Conservation (phyloP, 106 monocot species). For the Triglochin maritima region DNA sequence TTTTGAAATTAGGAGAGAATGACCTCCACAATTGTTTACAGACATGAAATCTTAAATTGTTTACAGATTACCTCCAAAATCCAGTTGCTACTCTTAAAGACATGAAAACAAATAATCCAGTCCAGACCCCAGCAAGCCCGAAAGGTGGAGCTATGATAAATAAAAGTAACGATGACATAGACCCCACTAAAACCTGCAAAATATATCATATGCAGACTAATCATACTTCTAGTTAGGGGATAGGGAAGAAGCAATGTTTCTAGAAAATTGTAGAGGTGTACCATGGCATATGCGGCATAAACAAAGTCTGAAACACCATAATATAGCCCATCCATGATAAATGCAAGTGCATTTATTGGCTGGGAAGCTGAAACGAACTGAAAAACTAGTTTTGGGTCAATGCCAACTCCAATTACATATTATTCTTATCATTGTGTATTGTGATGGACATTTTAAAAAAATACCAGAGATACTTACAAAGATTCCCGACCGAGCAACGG, state of each 20-base stretch:
- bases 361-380: constrained; percentile 94
- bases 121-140: constrained; percentile 84
- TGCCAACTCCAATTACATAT: not conserved
- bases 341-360: constrained; percentile 87
- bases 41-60: not conserved
- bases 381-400: constrained; percentile 1
- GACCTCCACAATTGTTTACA: no score
- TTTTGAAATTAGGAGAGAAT: not conserved
- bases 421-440: no score
- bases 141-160: constrained; percentile 39
- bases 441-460: not conserved
- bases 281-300: constrained; percentile 94
- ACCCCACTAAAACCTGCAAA: constrained; percentile 48
- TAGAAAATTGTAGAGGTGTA: constrained; percentile 8
- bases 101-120: constrained; percentile 90
- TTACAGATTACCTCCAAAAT: constrained; percentile 53
- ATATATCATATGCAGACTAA: not conserved
- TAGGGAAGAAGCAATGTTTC: not conserved
- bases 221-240: not conserved
- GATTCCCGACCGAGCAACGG: constrained; percentile 66
- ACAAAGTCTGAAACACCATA: constrained; percentile 95
- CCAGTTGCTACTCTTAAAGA: constrained; percentile 64
- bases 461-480: constrained; percentile 33
- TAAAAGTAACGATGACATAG: constrained; percentile 51
- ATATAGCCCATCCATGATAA: constrained; percentile 91